Percentiles rank a stretch among this genome's conserved stretches.
phyloP scores from a whole-genome alignment of 1,139 yeast genomes.

The Pneumocystis carinii region DNA sequence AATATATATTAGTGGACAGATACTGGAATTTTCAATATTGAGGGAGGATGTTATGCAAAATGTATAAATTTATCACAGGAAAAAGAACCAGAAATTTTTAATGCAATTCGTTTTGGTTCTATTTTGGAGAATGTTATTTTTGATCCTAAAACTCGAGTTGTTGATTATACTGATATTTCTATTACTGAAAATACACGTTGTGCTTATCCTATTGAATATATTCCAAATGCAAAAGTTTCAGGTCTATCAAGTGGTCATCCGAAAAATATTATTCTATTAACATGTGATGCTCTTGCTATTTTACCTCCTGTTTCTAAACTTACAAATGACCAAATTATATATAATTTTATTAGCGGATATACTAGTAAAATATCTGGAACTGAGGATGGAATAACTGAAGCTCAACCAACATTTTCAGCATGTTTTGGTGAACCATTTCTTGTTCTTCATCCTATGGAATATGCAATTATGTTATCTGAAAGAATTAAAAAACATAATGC shows the following conservation, averaged over 20 bases:
- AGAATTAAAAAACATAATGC: conserved; percentile 82
- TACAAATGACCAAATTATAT: conserved; percentile 93
- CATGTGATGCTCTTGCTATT: conserved; percentile 97
- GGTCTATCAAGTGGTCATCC: conserved; percentile 86
- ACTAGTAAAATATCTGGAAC: conserved; percentile 99
- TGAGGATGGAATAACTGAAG: conserved; percentile 97
- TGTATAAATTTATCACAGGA: conserved; percentile 80
- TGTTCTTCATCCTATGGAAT: conserved; percentile 95
- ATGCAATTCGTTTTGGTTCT: conserved; percentile 87
- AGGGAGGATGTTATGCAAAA: conserved; percentile 99
- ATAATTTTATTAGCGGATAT: conserved; percentile 96
- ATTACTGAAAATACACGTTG: conserved; percentile 96
- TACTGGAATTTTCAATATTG: conserved; percentile 95
- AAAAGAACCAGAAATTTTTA: conserved; percentile 94
- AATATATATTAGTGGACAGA: conserved; percentile 53
- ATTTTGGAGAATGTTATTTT: conserved; percentile 88
- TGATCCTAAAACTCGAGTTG: conserved; percentile 63
- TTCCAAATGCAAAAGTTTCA: conserved; percentile 92
- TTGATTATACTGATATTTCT: conserved; percentile 66
- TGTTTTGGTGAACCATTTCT: conserved; percentile 99
- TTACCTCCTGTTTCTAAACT: conserved; percentile 93
- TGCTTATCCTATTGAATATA: conserved; percentile 95
- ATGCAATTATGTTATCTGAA: conserved; percentile 90
- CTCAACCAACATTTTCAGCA: conserved; percentile 94
- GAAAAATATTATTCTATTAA: conserved; percentile 75